phyloP scores from a whole-genome alignment of 345 rosid species.

The Syzygium aromaticum region DNA sequence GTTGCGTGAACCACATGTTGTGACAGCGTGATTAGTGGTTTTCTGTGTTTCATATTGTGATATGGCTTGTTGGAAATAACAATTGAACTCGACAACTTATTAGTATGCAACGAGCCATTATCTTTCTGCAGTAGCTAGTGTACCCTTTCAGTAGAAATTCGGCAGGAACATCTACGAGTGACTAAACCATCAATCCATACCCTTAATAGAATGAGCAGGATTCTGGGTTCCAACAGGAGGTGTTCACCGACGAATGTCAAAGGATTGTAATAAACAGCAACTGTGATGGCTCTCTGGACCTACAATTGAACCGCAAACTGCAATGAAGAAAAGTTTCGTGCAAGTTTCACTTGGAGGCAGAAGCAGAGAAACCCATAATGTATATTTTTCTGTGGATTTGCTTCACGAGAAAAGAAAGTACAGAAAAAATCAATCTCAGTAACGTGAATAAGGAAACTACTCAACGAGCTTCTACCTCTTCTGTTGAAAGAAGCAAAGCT shows the following conservation, averaged over 20 bases:
- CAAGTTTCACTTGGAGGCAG: neutral
- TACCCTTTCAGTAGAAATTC: neutral
- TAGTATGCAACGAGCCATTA: neutral
- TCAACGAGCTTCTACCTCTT: neutral
- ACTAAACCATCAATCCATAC: neutral
- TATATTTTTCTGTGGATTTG: neutral
- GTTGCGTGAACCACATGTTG: neutral
- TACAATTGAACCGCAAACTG: neutral
- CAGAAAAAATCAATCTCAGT: neutral
- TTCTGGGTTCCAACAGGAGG: neutral
- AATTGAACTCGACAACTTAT: neutral
- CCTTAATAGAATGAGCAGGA: neutral
- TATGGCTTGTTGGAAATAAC: neutral
- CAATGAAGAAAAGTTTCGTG: neutral
- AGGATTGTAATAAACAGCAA: neutral
- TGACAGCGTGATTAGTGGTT: neutral
- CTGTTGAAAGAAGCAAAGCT: neutral
- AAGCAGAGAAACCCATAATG: neutral
- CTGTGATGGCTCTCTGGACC: neutral
- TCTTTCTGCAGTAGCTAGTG: neutral
- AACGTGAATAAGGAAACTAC: neutral
- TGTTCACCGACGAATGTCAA: neutral
- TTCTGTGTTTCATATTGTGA: neutral
- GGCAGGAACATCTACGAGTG: neutral
- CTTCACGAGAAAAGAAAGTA: neutral